Evolutionary conservation across 169 alveolate species (phyloP), one percentile per base, ranked within the genome.

Genomic region (Plasmodium berghei): DNA sequence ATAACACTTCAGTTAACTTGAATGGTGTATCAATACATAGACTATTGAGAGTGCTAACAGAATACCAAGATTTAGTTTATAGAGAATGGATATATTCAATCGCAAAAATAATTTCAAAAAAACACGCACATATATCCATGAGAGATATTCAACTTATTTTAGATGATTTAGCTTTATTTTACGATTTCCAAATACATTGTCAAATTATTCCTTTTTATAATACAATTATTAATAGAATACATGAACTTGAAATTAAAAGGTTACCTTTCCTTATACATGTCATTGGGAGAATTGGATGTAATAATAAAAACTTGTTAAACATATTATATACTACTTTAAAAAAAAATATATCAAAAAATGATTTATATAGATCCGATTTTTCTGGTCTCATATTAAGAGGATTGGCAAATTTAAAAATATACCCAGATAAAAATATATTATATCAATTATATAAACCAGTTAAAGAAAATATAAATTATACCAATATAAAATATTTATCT

Each of bases 71-170:
- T 26, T 92, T 92, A 42, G 93, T 92, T 9, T 93, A 93, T 86
- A 87, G 96, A 46, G 95, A 89, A 61, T 93, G 96, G 96, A 92
- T 93, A 16, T 93, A 93, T 61, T 94, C 92, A 48, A 72, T 93
- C 18, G 95, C 96, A 34, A 90, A 93, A 40, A 86, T 93, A 52
- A 88, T 93, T 9, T 90, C 94, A 8, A 56, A 55, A 9, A 93
- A 92, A 55, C 96, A 93, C 62, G 74, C 87, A 18, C 96, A 93
- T 75, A 71, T 93, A 20, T 72, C 93, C 16, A 93, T 93, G 96
- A 85, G 96, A n/a, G 96, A 93, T 28, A 72, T 93, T 24, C 96
- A 93, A 72, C 93, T 93, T 55, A 86, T 93, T 22, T 75, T 93
- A 46, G 96, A 93, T 40, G 96, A 93, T 71, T 92, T 93, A 20